phyloP scores from a whole-genome alignment of 73 alveolate species.

The Paraurostyla sp. region DNA sequence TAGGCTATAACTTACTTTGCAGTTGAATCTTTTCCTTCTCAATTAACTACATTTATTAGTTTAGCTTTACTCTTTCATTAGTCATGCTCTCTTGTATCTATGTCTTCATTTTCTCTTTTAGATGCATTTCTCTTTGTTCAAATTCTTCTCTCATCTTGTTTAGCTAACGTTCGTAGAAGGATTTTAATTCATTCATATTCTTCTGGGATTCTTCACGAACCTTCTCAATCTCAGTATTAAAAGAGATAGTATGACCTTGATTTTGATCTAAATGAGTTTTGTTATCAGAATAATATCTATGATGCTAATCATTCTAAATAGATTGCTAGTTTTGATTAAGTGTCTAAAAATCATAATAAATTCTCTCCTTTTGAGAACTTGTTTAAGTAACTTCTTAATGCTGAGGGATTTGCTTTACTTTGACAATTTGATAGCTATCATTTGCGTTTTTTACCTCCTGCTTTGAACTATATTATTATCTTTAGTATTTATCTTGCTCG shows the following conservation, averaged over 20 bases:
- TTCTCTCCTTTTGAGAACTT: background rate
- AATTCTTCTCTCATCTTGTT: conserved; percentile 33
- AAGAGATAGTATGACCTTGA: background rate
- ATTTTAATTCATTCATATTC: conserved; percentile 25
- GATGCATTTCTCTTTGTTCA: background rate
- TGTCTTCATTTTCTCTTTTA: conserved; percentile 38
- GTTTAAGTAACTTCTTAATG: too few species aligned
- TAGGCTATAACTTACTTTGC: background rate
- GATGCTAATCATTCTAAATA: background rate
- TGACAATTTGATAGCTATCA: too few species aligned
- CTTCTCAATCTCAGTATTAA: conserved; percentile 18
- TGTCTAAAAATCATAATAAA: background rate
- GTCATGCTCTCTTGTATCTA: conserved; percentile 31
- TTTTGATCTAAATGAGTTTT: background rate
- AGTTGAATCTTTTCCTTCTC: conserved; percentile 7
- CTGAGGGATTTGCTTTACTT: too few species aligned
- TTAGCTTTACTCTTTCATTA: conserved; percentile 1
- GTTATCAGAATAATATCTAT: background rate
- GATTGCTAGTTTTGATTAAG: too few species aligned
- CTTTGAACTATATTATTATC: too few species aligned
- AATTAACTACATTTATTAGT: background rate
- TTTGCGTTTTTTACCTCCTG: too few species aligned
- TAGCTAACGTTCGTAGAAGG: conserved; percentile 18
- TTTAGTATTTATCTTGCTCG: too few species aligned
- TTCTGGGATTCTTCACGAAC: conserved; percentile 41